Base-by-base conservation (phyloP, 2,329 filamentous ascomycete species). In the Pestalotiopsis fici region DNA sequence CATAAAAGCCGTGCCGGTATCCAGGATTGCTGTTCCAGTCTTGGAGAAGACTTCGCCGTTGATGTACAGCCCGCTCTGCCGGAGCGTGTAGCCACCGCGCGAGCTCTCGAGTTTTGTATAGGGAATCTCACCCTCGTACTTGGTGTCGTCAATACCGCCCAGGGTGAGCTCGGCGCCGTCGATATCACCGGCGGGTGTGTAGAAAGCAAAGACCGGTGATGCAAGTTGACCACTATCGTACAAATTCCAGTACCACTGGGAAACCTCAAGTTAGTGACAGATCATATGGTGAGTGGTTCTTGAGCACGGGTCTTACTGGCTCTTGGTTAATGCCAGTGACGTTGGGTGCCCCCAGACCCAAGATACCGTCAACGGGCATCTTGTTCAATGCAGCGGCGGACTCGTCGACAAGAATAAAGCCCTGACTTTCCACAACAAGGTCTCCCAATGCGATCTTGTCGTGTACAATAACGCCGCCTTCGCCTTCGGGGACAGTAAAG, bases 1-100 rank as follows among this genome's bases (percentile, higher is more conserved):
- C 66, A 80, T 72, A 67, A 74, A 77, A 0, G 78, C 71, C 0
- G 75, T 76, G 18, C 77, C 76, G 0, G 74, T 75, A 66, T 80
- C 78, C 3, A 80, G 69, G 12, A 80, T 67, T 0, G 76, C 70
- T 0, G 72, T 69, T n/a, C 65, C 68, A n/a, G 63, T 67, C 23
- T 68, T 68, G 2, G 66, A 47, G 28, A 78, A 64, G 2, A 65
- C 18, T 27, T 64, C 63, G 23, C 68, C 72, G 67, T 75, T 68
- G 47, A 78, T 62, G 67, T 73, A 74, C n/a, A 77, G 68, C 13
- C 69, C 70, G 2, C 66, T 70, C 27, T 75, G 71, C 56, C 76
- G 70, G 27, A 78, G 37, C 1, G 59, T 56, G 15, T 68, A 60
- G 2, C 66, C 27, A 27, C 62, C 64, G 27, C 70, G 73, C 13